These are phyloP conservation scores for Malassezia dermatis DNA, from an alignment of 1,284 basidiomycete genomes.

Conservation along the genomic window DNA sequence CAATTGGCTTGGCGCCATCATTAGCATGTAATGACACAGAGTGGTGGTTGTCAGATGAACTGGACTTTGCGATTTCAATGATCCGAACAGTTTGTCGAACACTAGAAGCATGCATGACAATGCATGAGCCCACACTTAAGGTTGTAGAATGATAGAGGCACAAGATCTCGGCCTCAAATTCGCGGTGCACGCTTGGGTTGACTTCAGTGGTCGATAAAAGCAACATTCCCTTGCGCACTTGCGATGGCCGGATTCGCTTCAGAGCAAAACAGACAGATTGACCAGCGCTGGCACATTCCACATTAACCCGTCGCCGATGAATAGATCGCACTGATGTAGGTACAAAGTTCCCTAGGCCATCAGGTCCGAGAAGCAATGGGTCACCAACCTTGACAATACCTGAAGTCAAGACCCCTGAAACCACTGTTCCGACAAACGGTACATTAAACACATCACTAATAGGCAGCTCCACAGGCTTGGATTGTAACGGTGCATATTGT, in stretches of 20 bases:
- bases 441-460: constrained; percentile 55
- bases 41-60: constrained; percentile 15
- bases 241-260: constrained; percentile 71
- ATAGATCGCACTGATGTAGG: constrained; percentile 77
- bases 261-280: constrained; percentile 88
- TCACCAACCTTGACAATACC: constrained; percentile 52
- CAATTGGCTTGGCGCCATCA: constrained; percentile 31
- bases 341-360: constrained; percentile 79
- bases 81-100: constrained; percentile 45
- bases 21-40: constrained; percentile 5
- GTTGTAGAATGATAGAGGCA: constrained; percentile 47
- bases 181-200: constrained; percentile 30
- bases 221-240: constrained; percentile 71
- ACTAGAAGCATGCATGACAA: constrained; percentile 42
- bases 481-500: constrained; percentile 52
- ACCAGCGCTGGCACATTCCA: constrained; percentile 72
- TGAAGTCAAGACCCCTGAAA: constrained; percentile 69
- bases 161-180: constrained; percentile 44
- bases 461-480: constrained; percentile 62
- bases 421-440: constrained; percentile 88
- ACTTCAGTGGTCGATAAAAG: constrained; percentile 51
- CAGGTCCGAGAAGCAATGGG: constrained; percentile 74
- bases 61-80: constrained; percentile 35
- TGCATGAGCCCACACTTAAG: constrained; percentile 39
- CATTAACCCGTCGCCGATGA: constrained; percentile 80